Conservation (phyloP, 139 green algal species). For the Asterochloris erici region DNA sequence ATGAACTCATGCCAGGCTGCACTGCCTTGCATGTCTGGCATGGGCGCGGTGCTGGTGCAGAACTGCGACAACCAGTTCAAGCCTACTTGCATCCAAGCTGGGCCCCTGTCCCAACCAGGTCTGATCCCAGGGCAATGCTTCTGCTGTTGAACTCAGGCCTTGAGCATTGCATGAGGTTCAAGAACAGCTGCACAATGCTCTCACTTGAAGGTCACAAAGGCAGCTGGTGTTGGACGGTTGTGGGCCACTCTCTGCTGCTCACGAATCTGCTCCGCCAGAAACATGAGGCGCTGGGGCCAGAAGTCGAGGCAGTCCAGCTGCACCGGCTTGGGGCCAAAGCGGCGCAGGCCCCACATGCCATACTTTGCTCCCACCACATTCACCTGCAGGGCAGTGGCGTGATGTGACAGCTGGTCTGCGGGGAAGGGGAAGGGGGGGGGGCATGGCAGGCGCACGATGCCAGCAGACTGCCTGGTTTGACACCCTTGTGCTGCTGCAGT, state of each 20-base stretch:
- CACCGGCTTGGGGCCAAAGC: conserved; percentile 48
- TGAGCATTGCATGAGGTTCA: no score
- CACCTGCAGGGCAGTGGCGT: conserved; percentile 25
- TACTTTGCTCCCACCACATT: conserved; percentile 39
- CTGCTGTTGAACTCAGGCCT: no score
- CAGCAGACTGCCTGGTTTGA: no score
- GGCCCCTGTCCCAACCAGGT: no score
- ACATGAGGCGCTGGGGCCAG: conserved; percentile 37
- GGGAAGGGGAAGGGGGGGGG: background rate
- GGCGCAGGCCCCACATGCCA: conserved; percentile 51
- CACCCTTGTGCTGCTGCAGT: no score
- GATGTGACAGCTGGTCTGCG: no score
- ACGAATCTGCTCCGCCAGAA: conserved; percentile 42
- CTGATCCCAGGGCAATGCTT: no score
- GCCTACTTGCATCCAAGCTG: no score
- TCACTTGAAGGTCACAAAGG: conserved; percentile 52
- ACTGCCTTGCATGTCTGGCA: no score
- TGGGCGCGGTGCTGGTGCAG: no score
- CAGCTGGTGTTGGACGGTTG: conserved; percentile 20
- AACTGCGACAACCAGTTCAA: no score
- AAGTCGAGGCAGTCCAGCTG: conserved; percentile 58
- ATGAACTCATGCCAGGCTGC: no score
- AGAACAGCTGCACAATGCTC: background rate
- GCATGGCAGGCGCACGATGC: background rate
- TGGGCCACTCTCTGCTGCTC: conserved; percentile 21